A percentile compares a stretch with the other conserved stretches of the same genome.
Conservation (phyloP, 2,329 filamentous ascomycete genomes). For the Monilinia polystroma region DNA sequence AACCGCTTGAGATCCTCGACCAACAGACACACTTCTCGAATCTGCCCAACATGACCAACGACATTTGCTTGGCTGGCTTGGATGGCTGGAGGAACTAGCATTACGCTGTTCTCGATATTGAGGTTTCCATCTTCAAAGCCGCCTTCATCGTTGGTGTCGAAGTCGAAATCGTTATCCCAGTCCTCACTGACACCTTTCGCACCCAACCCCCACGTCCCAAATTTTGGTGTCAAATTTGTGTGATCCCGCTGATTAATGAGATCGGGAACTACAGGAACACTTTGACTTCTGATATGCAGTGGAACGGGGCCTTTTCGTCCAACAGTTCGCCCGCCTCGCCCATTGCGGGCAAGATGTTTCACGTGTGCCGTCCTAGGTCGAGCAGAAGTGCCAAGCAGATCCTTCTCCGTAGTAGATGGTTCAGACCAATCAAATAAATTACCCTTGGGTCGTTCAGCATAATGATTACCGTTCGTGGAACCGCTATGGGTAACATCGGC, state of each 20-base stretch:
- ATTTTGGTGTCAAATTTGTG: conserved; percentile 61
- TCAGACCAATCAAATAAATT: conserved; percentile 81
- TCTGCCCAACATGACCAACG: conserved; percentile 78
- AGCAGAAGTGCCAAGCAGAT: conserved; percentile 56
- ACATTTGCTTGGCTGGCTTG: conserved; percentile 80
- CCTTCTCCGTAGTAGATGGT: conserved; percentile 60
- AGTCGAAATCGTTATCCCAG: conserved; percentile 89
- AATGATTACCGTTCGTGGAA: conserved; percentile 39
- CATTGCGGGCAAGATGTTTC: conserved; percentile 65
- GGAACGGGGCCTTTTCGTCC: conserved; percentile 67
- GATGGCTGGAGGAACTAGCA: conserved; percentile 77
- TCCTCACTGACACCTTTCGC: conserved; percentile 79
- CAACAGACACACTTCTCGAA: conserved; percentile 75
- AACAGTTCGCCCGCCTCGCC: conserved; percentile 65
- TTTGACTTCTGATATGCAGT: conserved; percentile 73
- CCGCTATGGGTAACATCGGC: conserved; percentile 52
- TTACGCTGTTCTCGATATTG: conserved; percentile 46
- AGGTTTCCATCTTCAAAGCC: conserved; percentile 45
- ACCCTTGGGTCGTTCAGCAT: conserved; percentile 56
- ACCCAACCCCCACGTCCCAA: conserved; percentile 79
- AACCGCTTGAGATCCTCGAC: conserved; percentile 82
- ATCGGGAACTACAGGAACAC: conserved; percentile 72
- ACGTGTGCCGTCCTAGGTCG: conserved; percentile 74
- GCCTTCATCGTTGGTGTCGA: conserved; percentile 45
- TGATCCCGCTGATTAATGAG: conserved; percentile 51